Evolutionary conservation across 176 grass and related monocot species (phyloP).

Genomic region (Cymbopogon citratus): DNA sequence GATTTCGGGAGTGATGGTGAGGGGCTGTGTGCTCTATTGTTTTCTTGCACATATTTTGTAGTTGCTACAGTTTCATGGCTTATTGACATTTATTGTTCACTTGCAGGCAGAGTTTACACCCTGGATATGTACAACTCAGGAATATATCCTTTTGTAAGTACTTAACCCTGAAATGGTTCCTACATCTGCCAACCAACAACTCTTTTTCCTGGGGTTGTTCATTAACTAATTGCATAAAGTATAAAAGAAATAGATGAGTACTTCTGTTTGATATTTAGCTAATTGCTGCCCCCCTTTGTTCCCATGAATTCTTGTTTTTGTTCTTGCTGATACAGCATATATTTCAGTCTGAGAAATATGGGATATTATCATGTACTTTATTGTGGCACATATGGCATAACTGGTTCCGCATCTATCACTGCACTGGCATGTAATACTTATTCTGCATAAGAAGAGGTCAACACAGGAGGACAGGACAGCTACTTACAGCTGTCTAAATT

Average conservation of each 20-base stretch:
- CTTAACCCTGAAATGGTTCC: not conserved
- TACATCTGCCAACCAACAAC: not conserved
- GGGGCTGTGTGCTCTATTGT: not conserved
- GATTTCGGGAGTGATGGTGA: conserved; percentile 53
- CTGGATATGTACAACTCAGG: conserved; percentile 74
- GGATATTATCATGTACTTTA: not conserved
- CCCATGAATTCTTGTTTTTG: not conserved
- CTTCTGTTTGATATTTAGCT: not conserved
- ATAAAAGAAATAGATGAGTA: not conserved
- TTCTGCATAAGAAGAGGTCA: not conserved
- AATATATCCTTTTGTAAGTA: conserved; percentile 72
- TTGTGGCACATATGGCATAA: not conserved
- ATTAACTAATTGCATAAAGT: not conserved
- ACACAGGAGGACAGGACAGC: not conserved
- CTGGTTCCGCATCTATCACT: not conserved
- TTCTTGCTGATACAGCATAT: not conserved
- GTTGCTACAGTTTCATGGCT: not conserved
- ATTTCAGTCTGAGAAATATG: not conserved
- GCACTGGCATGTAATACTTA: no score
- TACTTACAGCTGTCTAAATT: not conserved
- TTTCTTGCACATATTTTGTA: not conserved
- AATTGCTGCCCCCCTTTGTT: not conserved
- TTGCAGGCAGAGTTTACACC: conserved; percentile 55
- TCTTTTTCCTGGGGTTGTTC: not conserved
- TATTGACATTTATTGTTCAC: not conserved